These are phyloP conservation scores for Solanum rostratum DNA, from an alignment of 257 asterid genomes.

Conservation along the genomic window DNA sequence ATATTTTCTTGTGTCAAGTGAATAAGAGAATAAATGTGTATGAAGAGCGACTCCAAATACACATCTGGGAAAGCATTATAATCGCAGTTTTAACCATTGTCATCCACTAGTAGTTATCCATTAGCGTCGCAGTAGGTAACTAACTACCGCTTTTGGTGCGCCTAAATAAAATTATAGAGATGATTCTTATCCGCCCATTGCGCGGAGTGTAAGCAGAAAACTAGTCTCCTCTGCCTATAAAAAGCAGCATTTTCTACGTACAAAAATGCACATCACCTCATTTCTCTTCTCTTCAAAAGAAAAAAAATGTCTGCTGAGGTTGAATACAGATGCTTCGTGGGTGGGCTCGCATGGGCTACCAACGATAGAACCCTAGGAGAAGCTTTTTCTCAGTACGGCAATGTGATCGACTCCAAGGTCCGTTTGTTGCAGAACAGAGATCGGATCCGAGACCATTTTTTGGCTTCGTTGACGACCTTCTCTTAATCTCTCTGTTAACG, in stretches of 20 bases:
- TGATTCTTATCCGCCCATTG: no score
- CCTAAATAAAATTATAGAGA: no score
- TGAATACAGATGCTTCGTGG: constrained; percentile 19
- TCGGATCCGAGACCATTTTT: constrained; percentile 9
- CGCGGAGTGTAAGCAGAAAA: background rate
- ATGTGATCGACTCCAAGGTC: constrained; percentile 62
- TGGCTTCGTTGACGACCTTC: constrained; percentile 15
- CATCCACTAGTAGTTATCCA: background rate
- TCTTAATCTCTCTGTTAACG: constrained; percentile 12
- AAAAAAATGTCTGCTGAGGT: background rate
- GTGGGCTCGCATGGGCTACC: constrained; percentile 62
- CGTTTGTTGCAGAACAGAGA: constrained; percentile 23
- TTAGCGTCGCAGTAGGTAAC: background rate
- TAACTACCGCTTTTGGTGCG: background rate
- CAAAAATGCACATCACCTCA: background rate
- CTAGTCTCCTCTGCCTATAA: background rate
- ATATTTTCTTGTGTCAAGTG: no score
- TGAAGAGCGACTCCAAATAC: no score
- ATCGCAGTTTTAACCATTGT: background rate
- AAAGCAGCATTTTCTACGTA: background rate
- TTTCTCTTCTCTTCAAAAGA: background rate
- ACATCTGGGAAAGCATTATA: no score
- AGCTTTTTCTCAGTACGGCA: constrained; percentile 44
- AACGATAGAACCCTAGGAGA: constrained; percentile 31
- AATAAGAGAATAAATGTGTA: no score